These are phyloP conservation scores for Boechera retrofracta DNA, from an alignment of 345 rosid species.

Conservation along the genomic window DNA sequence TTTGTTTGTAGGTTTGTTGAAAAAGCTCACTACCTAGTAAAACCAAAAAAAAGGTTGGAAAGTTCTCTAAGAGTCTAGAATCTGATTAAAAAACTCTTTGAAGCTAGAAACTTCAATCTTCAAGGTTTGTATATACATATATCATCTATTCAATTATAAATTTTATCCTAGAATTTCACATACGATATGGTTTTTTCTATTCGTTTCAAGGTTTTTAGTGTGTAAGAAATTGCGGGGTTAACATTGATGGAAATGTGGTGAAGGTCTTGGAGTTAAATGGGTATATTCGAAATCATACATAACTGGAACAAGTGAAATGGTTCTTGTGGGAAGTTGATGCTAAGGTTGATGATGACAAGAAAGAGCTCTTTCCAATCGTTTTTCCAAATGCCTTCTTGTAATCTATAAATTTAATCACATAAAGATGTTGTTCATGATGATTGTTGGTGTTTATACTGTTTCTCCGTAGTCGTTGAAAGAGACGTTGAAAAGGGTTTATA, in stretches of 20 bases:
- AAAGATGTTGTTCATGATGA: too few species aligned
- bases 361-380: neutral
- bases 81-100: neutral
- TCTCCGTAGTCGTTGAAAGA: too few species aligned
- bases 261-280: neutral
- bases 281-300: neutral
- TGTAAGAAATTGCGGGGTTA: neutral
- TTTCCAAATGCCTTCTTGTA: neutral
- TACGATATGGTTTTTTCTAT: neutral
- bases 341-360: neutral
- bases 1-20: too few species aligned
- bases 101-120: neutral
- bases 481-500: too few species aligned
- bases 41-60: neutral
- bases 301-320: neutral
- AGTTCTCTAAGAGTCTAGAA: neutral
- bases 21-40: neutral
- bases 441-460: too few species aligned
- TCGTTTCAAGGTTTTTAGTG: neutral
- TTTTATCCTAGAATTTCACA: neutral
- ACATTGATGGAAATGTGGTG: neutral
- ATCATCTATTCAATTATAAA: neutral
- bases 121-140: neutral
- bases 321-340: neutral
- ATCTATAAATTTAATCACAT: neutral